Evolutionary conservation across 257 asterid genomes (phyloP).

Genomic region (Gentiana dahurica): DNA sequence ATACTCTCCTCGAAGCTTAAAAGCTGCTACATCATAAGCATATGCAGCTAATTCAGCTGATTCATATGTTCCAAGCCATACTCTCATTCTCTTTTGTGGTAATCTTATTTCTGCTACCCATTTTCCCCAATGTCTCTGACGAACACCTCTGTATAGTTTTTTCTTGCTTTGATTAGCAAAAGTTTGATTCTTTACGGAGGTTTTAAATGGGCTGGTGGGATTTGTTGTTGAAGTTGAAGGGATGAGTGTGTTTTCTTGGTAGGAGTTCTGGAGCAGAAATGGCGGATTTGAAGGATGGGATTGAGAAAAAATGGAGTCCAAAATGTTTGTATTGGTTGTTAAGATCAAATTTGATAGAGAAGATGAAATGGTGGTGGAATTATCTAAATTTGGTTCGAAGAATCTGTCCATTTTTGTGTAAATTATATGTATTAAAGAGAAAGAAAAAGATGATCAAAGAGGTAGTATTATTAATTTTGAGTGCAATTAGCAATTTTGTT

Average conservation of each 20-base stretch:
- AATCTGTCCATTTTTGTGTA: constrained; percentile 25
- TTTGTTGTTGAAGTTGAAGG: constrained; percentile 6
- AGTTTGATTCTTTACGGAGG: constrained; percentile 18
- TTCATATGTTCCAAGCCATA: constrained; percentile 95
- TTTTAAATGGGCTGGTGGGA: constrained; percentile 11
- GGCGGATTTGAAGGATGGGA: constrained; percentile 22
- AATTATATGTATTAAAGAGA: constrained; percentile 1
- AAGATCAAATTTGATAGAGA: constrained; percentile 58
- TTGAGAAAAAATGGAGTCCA: constrained; percentile 72
- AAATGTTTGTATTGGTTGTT: constrained; percentile 55
- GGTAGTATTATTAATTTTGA: neutral
- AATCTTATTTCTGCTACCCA: constrained; percentile 97
- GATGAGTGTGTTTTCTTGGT: constrained; percentile 22
- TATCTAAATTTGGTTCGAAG: constrained; percentile 22
- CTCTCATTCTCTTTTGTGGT: constrained; percentile 84
- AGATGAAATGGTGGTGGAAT: constrained; percentile 28
- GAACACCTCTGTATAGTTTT: constrained; percentile 83
- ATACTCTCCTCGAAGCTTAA: constrained; percentile 91
- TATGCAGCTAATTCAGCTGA: constrained; percentile 92
- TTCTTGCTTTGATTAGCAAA: constrained; percentile 45
- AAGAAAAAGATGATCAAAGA: constrained; percentile 9
- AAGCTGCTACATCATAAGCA: constrained; percentile 91
- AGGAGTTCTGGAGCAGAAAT: constrained; percentile 35
- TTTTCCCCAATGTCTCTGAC: constrained; percentile 98
- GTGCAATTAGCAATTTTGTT: no score